Percentiles rank a stretch among this genome's conserved stretches.
These are phyloP conservation scores for Leccinum boreale DNA, from an alignment of 768 basidiomycete genomes.

Conservation along the genomic window DNA sequence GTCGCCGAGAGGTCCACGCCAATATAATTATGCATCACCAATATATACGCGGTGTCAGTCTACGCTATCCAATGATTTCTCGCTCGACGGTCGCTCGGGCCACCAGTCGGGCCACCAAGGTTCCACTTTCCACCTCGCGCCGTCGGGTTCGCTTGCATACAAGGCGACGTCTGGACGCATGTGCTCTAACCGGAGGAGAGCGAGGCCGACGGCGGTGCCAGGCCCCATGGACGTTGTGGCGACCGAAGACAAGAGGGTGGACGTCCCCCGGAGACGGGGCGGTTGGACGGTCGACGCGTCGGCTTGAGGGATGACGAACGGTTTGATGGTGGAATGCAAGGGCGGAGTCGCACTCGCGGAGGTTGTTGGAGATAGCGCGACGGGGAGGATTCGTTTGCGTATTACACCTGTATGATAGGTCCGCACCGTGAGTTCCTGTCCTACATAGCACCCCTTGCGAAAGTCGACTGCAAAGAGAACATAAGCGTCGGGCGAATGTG, in stretches of 20 bases:
- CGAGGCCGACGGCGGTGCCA: conserved; percentile 60
- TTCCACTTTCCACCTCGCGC: conserved; percentile 39
- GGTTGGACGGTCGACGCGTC: conserved; percentile 32
- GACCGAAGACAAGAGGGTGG: conserved; percentile 65
- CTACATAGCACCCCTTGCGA: conserved; percentile 96
- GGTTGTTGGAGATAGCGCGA: conserved; percentile 46
- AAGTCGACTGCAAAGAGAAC: conserved; percentile 71
- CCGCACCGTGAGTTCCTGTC: conserved; percentile 94
- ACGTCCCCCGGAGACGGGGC: conserved; percentile 67
- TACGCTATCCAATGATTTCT: conserved; percentile 16
- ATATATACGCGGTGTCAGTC: conserved; percentile 8
- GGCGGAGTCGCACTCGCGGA: conserved; percentile 12
- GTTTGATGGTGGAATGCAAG: conserved; percentile 28
- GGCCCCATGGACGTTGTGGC: conserved; percentile 25
- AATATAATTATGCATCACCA: neutral
- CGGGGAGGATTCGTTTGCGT: conserved; percentile 85
- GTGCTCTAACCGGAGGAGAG: conserved; percentile 78
- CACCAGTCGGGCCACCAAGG: conserved; percentile 73
- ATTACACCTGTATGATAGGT: conserved; percentile 93
- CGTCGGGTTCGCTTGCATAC: conserved; percentile 15
- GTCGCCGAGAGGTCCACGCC: conserved; percentile 43
- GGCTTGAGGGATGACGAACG: conserved; percentile 11
- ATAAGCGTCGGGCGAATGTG: neutral
- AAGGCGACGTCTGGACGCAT: conserved; percentile 26
- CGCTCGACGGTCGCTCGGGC: conserved; percentile 34